Base-by-base conservation (phyloP, 2,329 filamentous ascomycete genomes). In the Ophiostoma piceae region DNA sequence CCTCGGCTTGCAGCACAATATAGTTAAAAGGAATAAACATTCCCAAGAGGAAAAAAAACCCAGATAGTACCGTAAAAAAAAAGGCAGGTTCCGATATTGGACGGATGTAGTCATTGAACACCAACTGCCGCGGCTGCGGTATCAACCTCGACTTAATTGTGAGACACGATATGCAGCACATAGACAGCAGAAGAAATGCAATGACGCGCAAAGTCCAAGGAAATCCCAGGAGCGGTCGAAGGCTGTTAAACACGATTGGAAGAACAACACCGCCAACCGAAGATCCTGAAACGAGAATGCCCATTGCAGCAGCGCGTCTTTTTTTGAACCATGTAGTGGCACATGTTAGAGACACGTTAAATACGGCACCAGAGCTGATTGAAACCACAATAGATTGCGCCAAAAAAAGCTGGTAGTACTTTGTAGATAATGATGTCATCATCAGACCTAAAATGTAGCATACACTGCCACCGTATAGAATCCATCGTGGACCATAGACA, bases 361-460 rank as follows among this genome's bases (percentile, higher is more conserved):
- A 65, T 3, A 65, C 62, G 14, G 62, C 62, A 19, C 62, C 62
- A 3, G 35, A 65, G 62, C 62, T 65, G 32, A 65, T 19, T 2
- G 62, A 37, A 11, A 65, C 62, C 7, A 65, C 5, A 39, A 65
- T 22, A 39, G 62, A 65, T 35, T 65, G 62, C 16, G 62, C 62
- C 19, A 65, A 12, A 35, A 65, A 65, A 1, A 65, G 7, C 32
- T 65, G 62, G 35, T 65, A 65, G 62, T 65, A 65, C 32, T 39
- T 1, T 22, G 32, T 41, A 11, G 62, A 65, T 1, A 65, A 19
- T 12, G 62, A 65, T 11, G 35, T 37, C 62, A 65, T 65, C 32
- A 39, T 22, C 62, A 65, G 19, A 4, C 62, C 35, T 8, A 65
- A 65, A 6, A 65, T 39, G 32, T 65, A 65, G 32, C 62, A 65